Conservation (phyloP, 1,284 basidiomycete genomes). For the Boletus albobrunnescens region DNA sequence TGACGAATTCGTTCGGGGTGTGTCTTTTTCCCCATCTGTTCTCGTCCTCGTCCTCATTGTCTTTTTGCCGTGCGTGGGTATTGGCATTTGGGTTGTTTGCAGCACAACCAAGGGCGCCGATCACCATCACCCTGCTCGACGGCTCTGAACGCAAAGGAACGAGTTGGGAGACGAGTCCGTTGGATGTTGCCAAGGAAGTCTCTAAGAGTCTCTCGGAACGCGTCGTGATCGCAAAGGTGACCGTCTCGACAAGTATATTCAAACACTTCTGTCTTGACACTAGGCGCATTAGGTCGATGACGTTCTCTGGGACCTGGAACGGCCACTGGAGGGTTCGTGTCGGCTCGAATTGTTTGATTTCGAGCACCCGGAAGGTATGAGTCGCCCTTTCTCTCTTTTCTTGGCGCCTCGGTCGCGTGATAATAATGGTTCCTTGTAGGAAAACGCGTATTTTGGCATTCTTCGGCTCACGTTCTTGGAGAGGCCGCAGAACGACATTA, state of each 20-base stretch:
- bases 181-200: constrained; percentile 86
- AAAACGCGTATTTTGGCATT: constrained; percentile 99
- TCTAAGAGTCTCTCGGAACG: constrained; percentile 87
- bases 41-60: neutral
- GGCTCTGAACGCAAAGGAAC: constrained; percentile 80
- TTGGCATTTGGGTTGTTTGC: constrained; percentile 3
- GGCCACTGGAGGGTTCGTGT: constrained; percentile 83
- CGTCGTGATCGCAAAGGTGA: constrained; percentile 89
- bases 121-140: constrained; percentile 85
- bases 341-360: constrained; percentile 90
- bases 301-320: constrained; percentile 90
- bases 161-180: constrained; percentile 95
- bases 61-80: neutral
- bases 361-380: constrained; percentile 84
- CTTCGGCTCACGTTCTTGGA: constrained; percentile 97
- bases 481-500: constrained; percentile 97
- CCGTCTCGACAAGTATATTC: neutral
- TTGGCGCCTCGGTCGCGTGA: neutral
- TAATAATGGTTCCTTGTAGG: constrained; percentile 40
- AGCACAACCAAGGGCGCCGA: constrained; percentile 85
- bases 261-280: neutral
- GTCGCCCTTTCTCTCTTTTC: too few relatives aligned
- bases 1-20: constrained; percentile 77
- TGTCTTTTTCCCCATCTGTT: constrained; percentile 4
- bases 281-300: constrained; percentile 64